Conservation (phyloP, 768 basidiomycete species). For the Termitomyces sp. region DNA sequence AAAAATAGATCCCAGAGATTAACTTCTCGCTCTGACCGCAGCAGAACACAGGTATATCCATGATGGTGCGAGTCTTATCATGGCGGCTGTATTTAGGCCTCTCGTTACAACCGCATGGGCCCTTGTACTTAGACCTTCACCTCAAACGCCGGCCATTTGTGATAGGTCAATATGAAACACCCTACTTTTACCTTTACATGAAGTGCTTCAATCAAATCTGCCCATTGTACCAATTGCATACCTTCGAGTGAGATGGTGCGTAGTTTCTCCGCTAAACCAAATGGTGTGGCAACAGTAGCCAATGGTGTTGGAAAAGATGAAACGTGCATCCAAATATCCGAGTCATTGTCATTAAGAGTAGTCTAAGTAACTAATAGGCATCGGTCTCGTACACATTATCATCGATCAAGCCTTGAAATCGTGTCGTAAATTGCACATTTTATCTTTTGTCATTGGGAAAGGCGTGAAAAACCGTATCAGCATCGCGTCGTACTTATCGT, state of each 20-base stretch:
- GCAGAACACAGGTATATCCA: background rate
- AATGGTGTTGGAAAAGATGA: background rate
- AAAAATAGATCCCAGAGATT: background rate
- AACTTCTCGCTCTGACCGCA: background rate
- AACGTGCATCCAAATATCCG: background rate
- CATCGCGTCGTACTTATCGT: background rate
- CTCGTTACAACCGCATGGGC: background rate
- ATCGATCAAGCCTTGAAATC: background rate
- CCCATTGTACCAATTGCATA: no score
- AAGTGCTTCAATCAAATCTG: background rate
- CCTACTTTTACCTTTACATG: background rate
- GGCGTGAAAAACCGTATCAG: background rate
- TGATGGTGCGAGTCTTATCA: background rate
- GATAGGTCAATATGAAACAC: background rate
- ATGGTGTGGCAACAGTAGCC: background rate
- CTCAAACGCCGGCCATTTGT: background rate
- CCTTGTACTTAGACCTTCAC: background rate
- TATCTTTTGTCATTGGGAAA: background rate
- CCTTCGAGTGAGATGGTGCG: background rate
- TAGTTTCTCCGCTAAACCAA: background rate
- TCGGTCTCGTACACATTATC: background rate
- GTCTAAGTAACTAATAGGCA: background rate
- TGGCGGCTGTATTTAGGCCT: background rate
- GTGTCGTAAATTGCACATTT: background rate
- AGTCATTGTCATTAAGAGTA: background rate